Percentiles rank a stretch among this genome's conserved stretches.
Conservation (phyloP, 2,329 filamentous ascomycete genomes). For the Ophiostoma sp. region DNA sequence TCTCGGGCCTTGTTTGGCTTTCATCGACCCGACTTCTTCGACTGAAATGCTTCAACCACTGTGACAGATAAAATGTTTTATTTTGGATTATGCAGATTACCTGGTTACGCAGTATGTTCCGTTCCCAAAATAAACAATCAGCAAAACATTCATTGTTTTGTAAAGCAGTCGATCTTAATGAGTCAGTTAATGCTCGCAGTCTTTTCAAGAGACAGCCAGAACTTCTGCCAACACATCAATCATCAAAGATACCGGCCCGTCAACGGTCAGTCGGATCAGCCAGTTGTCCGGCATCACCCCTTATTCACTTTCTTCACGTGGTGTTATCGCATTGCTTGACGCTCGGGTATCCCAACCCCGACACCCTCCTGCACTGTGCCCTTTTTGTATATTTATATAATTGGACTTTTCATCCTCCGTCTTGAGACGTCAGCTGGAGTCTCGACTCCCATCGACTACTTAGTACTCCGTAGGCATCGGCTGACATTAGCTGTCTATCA, state of each 20-base stretch:
- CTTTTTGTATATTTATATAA: not conserved
- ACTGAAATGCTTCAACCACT: not conserved
- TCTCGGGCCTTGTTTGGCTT: not conserved
- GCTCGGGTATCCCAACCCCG: not conserved
- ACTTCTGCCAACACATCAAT: not conserved
- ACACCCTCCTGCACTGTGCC: not conserved
- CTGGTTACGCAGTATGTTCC: not conserved
- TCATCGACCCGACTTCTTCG: not conserved
- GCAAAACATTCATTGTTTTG: not conserved
- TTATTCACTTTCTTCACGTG: not conserved
- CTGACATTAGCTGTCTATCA: not conserved
- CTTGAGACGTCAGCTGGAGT: not conserved
- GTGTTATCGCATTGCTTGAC: not conserved
- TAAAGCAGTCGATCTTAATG: not conserved
- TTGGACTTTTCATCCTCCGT: too few species aligned
- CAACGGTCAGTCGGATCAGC: not conserved
- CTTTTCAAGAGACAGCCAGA: not conserved
- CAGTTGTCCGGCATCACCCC: not conserved
- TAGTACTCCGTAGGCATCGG: not conserved
- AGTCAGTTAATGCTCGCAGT: not conserved
- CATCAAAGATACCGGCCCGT: not conserved
- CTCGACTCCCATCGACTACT: slow-evolving; percentile 2
- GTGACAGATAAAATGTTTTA: not conserved
- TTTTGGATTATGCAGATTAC: not conserved
- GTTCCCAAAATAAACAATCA: slow-evolving; percentile 1